Base-by-base conservation (phyloP, 257 asterid species). In the Capsicum chinense region DNA sequence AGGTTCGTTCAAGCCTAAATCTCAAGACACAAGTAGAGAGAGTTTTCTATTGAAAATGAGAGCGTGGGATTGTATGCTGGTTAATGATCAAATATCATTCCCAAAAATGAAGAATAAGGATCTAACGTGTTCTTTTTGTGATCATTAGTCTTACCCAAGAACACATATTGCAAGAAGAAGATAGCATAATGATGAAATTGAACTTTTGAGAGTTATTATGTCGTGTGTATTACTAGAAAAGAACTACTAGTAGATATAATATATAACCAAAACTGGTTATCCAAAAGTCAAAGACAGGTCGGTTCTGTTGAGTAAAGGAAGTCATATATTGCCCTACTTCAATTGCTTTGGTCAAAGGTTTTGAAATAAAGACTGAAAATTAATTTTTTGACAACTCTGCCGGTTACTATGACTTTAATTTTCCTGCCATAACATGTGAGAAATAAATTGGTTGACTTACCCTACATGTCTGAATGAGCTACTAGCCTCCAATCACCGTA, bases 291-390 rank as follows among this genome's bases (percentile, higher is more conserved):
- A 60, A 60, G 15, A 16, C 1, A 57, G 64, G 60, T 82, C 26
- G 42, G 70, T 67, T 62, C 7, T n/a, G 62, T 64, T 37, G 12
- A 67, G 39, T 39, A 56, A 63, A 80, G 83, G 71, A 80, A 60
- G 58, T 37, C 71, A 39, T 58, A 80, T 47, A 39, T 39, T 39
- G n/a, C 80, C 59, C 80, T 48, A 48, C 42, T 48, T 47, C 5
- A 80, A n/a, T 44, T 80, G 26, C 47, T 39, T 5, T 14, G 62
- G 88, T 86, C 88, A 86, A 86, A 69, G 73, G 62, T 59, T 83
- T 86, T 26, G 69, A 69, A 79, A 50, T 12, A 12, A 16, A 54
- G 14, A 47, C 73, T 39, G 56, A 80, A 57, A 80, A 35, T 57
- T 79, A n/a, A 50, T 50, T 11, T 39, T 59, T n/a, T 59, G 62